Conservation (phyloP, 192 early-diverging fungal genomes). For the Glomus cerebriforme region DNA sequence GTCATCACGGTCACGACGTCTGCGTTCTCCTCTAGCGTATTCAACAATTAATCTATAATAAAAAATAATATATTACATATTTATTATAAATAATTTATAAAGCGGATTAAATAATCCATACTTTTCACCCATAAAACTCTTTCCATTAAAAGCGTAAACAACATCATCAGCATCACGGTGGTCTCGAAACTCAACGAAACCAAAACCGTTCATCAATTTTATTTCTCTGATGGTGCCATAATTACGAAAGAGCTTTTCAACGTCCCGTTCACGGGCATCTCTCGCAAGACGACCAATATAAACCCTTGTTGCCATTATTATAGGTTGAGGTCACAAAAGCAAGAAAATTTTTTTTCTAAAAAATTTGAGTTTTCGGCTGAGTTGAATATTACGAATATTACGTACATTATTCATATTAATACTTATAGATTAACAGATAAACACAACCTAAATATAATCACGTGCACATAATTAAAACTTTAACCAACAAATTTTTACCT, state of each 20-base stretch:
- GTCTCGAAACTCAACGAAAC: conserved; percentile 93
- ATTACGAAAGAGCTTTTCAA: conserved; percentile 78
- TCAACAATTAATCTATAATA: conserved; percentile 73
- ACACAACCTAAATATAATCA: no score
- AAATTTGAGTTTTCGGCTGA: no score
- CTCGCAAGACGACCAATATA: conserved; percentile 84
- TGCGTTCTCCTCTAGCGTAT: conserved; percentile 70
- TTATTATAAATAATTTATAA: conserved; percentile 15
- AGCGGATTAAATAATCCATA: conserved; percentile 33
- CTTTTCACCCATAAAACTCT: conserved; percentile 84
- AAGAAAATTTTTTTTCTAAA: no score
- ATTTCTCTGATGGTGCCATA: conserved; percentile 85
- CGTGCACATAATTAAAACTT: no score
- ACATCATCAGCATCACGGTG: conserved; percentile 87
- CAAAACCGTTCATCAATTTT: conserved; percentile 82
- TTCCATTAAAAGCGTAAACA: conserved; percentile 81
- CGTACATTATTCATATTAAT: no score
- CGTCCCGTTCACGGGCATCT: conserved; percentile 81
- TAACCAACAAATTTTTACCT: no score
- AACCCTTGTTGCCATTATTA: conserved; percentile 55
- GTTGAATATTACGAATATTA: no score
- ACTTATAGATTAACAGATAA: no score
- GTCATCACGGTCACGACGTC: conserved; percentile 53
- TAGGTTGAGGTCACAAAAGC: no score
- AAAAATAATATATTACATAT: neutral